phyloP scores from a whole-genome alignment of 2,329 filamentous ascomycete genomes.

The Ploettnerulaceae sp. region DNA sequence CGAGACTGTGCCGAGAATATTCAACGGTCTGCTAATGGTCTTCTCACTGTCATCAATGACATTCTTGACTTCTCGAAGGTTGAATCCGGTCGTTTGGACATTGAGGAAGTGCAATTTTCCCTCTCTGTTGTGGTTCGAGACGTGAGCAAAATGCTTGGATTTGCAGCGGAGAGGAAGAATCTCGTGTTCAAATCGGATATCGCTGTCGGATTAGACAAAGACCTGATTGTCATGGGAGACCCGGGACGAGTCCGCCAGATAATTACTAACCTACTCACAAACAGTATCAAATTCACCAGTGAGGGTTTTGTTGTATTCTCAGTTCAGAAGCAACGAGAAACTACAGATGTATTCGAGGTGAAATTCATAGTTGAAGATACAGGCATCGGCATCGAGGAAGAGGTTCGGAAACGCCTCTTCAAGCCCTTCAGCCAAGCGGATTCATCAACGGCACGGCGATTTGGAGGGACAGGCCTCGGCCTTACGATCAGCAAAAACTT shows the following conservation, averaged over 20 bases:
- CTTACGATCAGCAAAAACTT: slow-evolving; percentile 78
- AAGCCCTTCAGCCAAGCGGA: slow-evolving; percentile 80
- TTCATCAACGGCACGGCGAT: slow-evolving; percentile 71
- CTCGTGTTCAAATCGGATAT: slow-evolving; percentile 66
- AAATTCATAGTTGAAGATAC: slow-evolving; percentile 72
- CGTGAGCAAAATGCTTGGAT: slow-evolving; percentile 81
- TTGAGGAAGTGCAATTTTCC: slow-evolving; percentile 77
- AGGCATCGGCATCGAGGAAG: slow-evolving; percentile 76
- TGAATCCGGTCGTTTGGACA: slow-evolving; percentile 70
- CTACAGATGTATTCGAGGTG: slow-evolving; percentile 59
- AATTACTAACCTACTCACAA: slow-evolving; percentile 72
- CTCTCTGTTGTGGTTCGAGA: slow-evolving; percentile 69
- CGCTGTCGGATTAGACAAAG: slow-evolving; percentile 50
- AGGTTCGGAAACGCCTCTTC: slow-evolving; percentile 68
- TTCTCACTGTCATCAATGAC: slow-evolving; percentile 86
- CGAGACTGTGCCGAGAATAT: slow-evolving; percentile 73
- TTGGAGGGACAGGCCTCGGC: slow-evolving; percentile 73
- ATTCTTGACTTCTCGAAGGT: slow-evolving; percentile 88
- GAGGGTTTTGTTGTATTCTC: slow-evolving; percentile 64
- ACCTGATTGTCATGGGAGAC: slow-evolving; percentile 80
- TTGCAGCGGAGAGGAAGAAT: slow-evolving; percentile 76
- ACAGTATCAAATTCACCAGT: slow-evolving; percentile 70
- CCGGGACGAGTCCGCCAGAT: slow-evolving; percentile 81
- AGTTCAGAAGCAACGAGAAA: slow-evolving; percentile 59
- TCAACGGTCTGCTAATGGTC: slow-evolving; percentile 71